A percentile compares a stretch with the other conserved stretches of the same genome.
Evolutionary conservation across 352 stramenopile species (phyloP).

Genomic region (Phytophthora parvispora): DNA sequence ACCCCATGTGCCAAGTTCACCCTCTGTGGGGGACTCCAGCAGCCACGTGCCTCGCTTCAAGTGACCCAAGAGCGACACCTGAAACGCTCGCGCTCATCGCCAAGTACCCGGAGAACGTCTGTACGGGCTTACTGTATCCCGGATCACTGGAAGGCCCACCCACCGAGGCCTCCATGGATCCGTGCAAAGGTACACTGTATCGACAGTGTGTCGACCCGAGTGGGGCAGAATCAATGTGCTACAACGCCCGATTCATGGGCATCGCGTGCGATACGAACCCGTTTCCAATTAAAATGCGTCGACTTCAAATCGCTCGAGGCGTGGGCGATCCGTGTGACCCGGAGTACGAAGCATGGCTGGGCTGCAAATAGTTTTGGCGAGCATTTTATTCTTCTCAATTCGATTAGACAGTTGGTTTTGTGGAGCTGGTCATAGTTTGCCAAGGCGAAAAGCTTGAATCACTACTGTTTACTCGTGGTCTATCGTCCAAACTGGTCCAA

Average conservation of each 20-base stretch:
- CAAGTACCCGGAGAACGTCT: background rate
- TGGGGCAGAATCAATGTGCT: constrained; percentile 29
- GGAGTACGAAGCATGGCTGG: constrained; percentile 33
- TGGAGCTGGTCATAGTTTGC: no score
- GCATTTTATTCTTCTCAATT: no score
- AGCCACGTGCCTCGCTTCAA: constrained; percentile 11
- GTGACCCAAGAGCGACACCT: background rate
- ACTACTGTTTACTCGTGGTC: no score
- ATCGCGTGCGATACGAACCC: constrained; percentile 23
- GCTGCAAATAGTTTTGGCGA: no score
- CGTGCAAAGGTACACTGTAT: constrained; percentile 49
- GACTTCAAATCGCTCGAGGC: constrained; percentile 16
- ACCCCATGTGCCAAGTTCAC: constrained; percentile 18
- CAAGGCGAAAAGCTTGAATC: no score
- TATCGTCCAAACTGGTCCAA: no score
- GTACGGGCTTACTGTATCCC: background rate
- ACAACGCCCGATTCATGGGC: constrained; percentile 29
- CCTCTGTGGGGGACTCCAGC: constrained; percentile 21
- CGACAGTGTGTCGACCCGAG: constrained; percentile 21
- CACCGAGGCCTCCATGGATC: constrained; percentile 3
- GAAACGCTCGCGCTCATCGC: constrained; percentile 20
- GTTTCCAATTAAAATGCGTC: constrained; percentile 22
- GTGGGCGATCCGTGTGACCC: constrained; percentile 29
- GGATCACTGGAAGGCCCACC: constrained; percentile 6
- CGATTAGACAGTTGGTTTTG: no score